These are phyloP conservation scores for Aspergillus homomorphus DNA, from an alignment of 495 filamentous ascomycete species.

Conservation along the genomic window DNA sequence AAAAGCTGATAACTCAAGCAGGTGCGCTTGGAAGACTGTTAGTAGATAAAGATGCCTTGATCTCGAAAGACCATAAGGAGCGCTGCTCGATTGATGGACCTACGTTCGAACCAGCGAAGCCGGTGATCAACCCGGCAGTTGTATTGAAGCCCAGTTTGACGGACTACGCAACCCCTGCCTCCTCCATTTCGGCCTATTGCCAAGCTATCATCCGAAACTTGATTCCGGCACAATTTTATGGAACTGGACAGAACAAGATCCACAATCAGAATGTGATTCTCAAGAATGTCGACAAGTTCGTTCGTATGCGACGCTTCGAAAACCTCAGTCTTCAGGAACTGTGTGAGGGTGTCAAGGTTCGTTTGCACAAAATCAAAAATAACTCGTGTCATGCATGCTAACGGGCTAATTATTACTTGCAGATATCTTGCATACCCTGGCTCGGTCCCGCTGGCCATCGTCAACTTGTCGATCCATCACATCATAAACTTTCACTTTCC, in stretches of 20 bases:
- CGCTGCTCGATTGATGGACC: not conserved
- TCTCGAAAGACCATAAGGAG: not conserved
- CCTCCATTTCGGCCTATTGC: slow-evolving; percentile 84
- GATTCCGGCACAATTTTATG: slow-evolving; percentile 78
- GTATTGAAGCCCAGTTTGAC: slow-evolving; percentile 45
- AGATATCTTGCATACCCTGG: slow-evolving; percentile 72
- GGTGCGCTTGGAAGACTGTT: not conserved
- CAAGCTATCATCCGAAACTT: slow-evolving; percentile 69
- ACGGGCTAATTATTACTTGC: slow-evolving; percentile 14
- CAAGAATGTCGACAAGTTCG: slow-evolving; percentile 68
- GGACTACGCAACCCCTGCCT: slow-evolving; percentile 65
- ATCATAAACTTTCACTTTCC: slow-evolving; percentile 60
- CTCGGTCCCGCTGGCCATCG: slow-evolving; percentile 48
- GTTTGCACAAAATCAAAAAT: not conserved
- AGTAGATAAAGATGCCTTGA: not conserved
- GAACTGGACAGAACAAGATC: slow-evolving; percentile 46
- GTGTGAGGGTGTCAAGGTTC: slow-evolving; percentile 71
- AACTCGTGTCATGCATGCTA: not conserved
- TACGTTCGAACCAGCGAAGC: not conserved
- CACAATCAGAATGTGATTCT: slow-evolving; percentile 61
- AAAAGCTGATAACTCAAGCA: slow-evolving; percentile 33
- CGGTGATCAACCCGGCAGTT: slow-evolving; percentile 9
- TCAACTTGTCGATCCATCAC: slow-evolving; percentile 12
- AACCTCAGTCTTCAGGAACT: slow-evolving; percentile 75
- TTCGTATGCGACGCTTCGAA: slow-evolving; percentile 77